phyloP scores from a whole-genome alignment of 1,284 basidiomycete genomes.

The Vanrija sp. region DNA sequence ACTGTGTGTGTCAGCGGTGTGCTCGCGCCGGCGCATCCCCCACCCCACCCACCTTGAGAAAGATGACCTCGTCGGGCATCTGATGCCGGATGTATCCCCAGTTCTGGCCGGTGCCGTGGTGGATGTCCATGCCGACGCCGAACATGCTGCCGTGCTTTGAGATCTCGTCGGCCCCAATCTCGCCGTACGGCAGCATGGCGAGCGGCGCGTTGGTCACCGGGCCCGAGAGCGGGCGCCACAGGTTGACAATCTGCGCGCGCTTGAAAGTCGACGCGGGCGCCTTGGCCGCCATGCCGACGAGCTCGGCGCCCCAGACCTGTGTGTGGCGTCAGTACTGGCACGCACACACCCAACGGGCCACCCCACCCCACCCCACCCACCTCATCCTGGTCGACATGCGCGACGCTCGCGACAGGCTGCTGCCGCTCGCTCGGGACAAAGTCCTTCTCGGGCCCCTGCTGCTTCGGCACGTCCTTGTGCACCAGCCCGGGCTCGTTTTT shows the following conservation, averaged over 20 bases:
- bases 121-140: conserved; percentile 28
- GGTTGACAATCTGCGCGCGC: conserved; percentile 28
- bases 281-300: conserved; percentile 18
- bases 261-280: conserved; percentile 8
- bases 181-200: conserved; percentile 21
- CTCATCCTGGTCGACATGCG: conserved; percentile 40
- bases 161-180: conserved; percentile 13
- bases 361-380: conserved; percentile 9
- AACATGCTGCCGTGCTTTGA: conserved; percentile 21
- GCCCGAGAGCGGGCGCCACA: conserved; percentile 39
- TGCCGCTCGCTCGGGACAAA: conserved; percentile 20
- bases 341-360: no score
- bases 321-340: no score
- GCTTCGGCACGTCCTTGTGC: conserved; percentile 20
- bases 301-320: conserved; percentile 28
- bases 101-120: conserved; percentile 20
- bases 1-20: conserved; percentile 1
- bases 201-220: conserved; percentile 41
- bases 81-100: conserved; percentile 39
- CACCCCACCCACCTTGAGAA: conserved; percentile 16
- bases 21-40: no score
- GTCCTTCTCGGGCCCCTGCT: conserved; percentile 26
- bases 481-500: conserved; percentile 17
- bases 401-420: conserved; percentile 29
- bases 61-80: conserved; percentile 32